Conservation (phyloP, 371 early-diverging fungal genomes). For the Coemansia sp. region DNA sequence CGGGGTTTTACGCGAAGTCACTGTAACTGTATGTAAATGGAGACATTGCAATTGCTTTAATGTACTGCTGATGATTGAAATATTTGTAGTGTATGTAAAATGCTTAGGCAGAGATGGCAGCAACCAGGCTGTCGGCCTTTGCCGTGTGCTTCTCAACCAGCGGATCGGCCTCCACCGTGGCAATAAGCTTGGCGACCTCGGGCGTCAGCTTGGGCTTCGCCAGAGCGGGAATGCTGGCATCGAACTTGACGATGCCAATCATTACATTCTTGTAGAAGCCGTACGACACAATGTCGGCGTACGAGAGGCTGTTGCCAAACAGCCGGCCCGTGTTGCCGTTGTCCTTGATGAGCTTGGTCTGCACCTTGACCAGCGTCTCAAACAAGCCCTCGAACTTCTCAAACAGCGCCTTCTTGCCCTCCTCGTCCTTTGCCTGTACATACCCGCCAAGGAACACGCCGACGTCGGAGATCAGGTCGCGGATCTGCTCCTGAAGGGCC, state of each 20-base stretch:
- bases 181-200: slow-evolving; percentile 13
- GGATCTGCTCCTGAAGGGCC: slow-evolving; percentile 39
- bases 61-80: too few species aligned
- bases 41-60: too few species aligned
- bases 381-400: slow-evolving; percentile 2
- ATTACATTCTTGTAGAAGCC: slow-evolving; percentile 12
- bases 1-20: too few species aligned
- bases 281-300: slow-evolving; percentile 32
- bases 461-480: slow-evolving; percentile 9
- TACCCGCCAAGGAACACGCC: neutral
- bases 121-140: neutral
- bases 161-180: slow-evolving; percentile 8
- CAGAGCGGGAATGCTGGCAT: neutral
- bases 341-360: slow-evolving; percentile 28
- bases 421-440: neutral
- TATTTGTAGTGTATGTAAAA: too few species aligned
- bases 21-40: too few species aligned
- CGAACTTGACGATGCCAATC: neutral
- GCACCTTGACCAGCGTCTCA: slow-evolving; percentile 13
- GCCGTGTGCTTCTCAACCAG: neutral
- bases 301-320: slow-evolving; percentile 44
- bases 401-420: slow-evolving; percentile 3
- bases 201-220: slow-evolving; percentile 17
- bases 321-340: slow-evolving; percentile 47
- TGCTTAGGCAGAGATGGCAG: neutral